Percentiles rank a stretch among this genome's conserved stretches.
These are phyloP conservation scores for Inonotus hispidus DNA, from an alignment of 1,284 basidiomycete species.

Conservation along the genomic window DNA sequence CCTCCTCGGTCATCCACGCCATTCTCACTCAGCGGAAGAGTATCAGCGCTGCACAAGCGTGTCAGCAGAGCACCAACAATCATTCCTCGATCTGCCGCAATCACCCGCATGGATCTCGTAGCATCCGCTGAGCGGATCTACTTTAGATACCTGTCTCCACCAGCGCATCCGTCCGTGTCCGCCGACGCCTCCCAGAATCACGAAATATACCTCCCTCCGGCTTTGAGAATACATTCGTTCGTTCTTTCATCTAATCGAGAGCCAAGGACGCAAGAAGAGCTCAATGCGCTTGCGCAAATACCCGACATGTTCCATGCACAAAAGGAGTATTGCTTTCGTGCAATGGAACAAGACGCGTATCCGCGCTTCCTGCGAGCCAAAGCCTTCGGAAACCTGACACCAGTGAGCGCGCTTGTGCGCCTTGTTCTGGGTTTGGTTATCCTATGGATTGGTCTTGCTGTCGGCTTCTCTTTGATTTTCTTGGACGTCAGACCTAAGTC, in stretches of 20 bases:
- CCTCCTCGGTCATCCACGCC: conserved; percentile 68
- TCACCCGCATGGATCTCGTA: conserved; percentile 85
- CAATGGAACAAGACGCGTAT: conserved; percentile 98
- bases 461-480: conserved; percentile 90
- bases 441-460: conserved; percentile 89
- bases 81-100: conserved; percentile 87
- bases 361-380: conserved; percentile 93
- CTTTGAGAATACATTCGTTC: conserved; percentile 77
- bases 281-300: conserved; percentile 79
- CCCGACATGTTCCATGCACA: conserved; percentile 97
- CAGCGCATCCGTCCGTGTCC: conserved; percentile 40
- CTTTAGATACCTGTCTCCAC: conserved; percentile 83
- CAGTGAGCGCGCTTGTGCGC: conserved; percentile 80
- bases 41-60: conserved; percentile 65
- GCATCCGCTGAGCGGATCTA: conserved; percentile 94
- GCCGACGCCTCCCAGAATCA: conserved; percentile 67
- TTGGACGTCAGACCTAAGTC: conserved; percentile 86
- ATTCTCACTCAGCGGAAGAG: conserved; percentile 68
- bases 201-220: conserved; percentile 93
- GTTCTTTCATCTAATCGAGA: conserved; percentile 65
- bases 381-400: conserved; percentile 95
- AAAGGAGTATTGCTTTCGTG: conserved; percentile 96
- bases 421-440: conserved; percentile 80
- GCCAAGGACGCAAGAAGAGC: conserved; percentile 65
- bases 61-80: conserved; percentile 80